Base-by-base conservation (phyloP, 768 basidiomycete species). In the Mycena crocata region DNA sequence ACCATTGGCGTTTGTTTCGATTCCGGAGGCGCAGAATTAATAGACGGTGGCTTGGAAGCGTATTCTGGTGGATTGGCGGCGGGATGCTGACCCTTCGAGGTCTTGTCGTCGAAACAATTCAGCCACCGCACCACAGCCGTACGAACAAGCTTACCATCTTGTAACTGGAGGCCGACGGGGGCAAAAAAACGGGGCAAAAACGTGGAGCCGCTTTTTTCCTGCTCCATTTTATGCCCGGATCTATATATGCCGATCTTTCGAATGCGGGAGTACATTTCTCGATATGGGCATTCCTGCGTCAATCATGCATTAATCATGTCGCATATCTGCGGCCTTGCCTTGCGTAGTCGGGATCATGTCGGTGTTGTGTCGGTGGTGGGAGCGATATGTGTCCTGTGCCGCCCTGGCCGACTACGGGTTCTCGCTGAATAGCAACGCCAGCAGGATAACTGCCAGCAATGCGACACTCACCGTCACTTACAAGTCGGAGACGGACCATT, bases 301-400 rank as follows among this genome's bases (percentile, higher is more conserved):
- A n/a, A n/a, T n/a, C n/a, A n/a, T n/a, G 14, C 46, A 3, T 40
- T 39, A 13, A 49, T 37, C 31, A 52, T 50, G 37, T 52, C 30
- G 37, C 23, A 42, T 24, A 30, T 40, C 12, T n/a, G 15, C 21
- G 44, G 24, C 21, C 24, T 31, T 44, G 28, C 40, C 32, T 44
- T n/a, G 45, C n/a, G 48, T 2, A n/a, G 30, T 28, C 48, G 63
- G 56, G 15, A 9, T 21, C 44, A 54, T 66, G 64, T 66, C 64
- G 64, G 64, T 23, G 42, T 61, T 66, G 65, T 50, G 59, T 66
- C 65, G 65, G 63, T 57, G 39, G 37, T 57, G 55, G 48, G 37
- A 26, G 56, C 34, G 32, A 44, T 51, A 31, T 23, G 30, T 37
- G 15, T 14, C 17, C n/a, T 14, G 24, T 65, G 56, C 63, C 56